Evolutionary conservation across 192 early-diverging fungal species (phyloP).

Genomic region (Coemansia sp.): DNA sequence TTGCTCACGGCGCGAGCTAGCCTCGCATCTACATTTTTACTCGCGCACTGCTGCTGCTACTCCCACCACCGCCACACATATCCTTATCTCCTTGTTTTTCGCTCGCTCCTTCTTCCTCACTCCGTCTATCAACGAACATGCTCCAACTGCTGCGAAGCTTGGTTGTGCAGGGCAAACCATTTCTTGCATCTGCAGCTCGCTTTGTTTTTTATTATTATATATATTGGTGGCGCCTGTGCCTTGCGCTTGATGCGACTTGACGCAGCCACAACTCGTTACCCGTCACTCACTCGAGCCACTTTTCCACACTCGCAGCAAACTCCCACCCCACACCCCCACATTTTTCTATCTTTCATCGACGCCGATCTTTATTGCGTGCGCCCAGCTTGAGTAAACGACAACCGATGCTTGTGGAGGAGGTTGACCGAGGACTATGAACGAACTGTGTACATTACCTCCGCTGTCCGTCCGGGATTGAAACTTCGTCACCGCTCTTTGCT

Average conservation of each 20-base stretch:
- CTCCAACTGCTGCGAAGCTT: background rate
- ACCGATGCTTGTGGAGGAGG: background rate
- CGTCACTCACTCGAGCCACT: background rate
- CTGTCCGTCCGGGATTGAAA: background rate
- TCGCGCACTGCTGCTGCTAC: background rate
- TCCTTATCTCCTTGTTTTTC: background rate
- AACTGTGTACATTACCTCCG: conserved; percentile 8
- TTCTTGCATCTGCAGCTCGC: background rate
- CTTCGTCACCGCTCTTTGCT: background rate
- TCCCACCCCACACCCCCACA: background rate
- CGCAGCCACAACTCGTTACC: background rate
- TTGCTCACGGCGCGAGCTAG: conserved; percentile 1
- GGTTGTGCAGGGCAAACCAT: conserved; percentile 9
- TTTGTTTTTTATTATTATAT: conserved; percentile 13
- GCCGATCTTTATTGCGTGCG: background rate
- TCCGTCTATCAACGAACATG: background rate
- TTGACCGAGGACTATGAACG: background rate
- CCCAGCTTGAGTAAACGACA: background rate
- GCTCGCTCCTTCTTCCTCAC: background rate
- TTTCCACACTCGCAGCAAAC: conserved; percentile 1
- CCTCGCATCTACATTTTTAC: conserved; percentile 1
- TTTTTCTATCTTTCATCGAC: background rate
- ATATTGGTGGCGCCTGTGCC: background rate
- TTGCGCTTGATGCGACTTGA: conserved; percentile 1
- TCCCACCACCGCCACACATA: background rate